Evolutionary conservation across 495 filamentous ascomycete species (phyloP), one percentile per base, ranked within the genome.

Genomic region (Penicillium macrosclerotiorum): DNA sequence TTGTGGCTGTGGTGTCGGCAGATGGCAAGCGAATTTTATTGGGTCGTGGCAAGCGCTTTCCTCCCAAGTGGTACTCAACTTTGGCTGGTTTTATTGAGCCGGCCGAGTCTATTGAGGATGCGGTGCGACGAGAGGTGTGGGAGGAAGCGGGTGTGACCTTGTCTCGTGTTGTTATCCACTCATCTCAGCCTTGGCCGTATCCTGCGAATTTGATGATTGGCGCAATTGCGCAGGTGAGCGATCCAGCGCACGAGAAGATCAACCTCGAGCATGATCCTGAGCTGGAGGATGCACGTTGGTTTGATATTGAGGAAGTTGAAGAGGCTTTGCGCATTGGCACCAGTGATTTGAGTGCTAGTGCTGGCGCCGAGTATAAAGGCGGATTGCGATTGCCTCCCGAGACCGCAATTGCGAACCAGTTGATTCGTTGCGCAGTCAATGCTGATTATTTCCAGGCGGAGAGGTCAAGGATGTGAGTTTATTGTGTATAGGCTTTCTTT

Each of bases 31-130:
- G 83, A 20, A 59, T 96, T 12, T 80, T 97, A 3, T 85, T 98
- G 0, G 93, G 93, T 23, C 85, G 93, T 3, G 81, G 86, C 54
- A 86, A 85, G 58, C 76, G 87, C 19, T 97, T 84, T 79, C 93
- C 93, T 1, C 75, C 79, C 3, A 69, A 82, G 53, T 96, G 88
- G 88, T 97, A 90, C 72, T 83, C 76, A 42, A 95, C 91, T 1
- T 80, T 98, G 2, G 93, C 93, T 0, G 94, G 93, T 0, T 98
- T 98, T 67, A 83, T 91, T 46, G 93, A 98, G 66, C 93, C 93
- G 5, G 94, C 86, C 1, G 93, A 98, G 74, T 87, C 81, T 8
- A 84, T 97, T 45, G 94, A 97, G 60, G 94, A 96, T 66, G 90
- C 93, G 4, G 92, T 97, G 1, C 82, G 94, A 0, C 77, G 93